Evolutionary conservation across 129 eudicot species (phyloP), one percentile per base, ranked within the genome.

Genomic region (Chrysanthemum makinoi): DNA sequence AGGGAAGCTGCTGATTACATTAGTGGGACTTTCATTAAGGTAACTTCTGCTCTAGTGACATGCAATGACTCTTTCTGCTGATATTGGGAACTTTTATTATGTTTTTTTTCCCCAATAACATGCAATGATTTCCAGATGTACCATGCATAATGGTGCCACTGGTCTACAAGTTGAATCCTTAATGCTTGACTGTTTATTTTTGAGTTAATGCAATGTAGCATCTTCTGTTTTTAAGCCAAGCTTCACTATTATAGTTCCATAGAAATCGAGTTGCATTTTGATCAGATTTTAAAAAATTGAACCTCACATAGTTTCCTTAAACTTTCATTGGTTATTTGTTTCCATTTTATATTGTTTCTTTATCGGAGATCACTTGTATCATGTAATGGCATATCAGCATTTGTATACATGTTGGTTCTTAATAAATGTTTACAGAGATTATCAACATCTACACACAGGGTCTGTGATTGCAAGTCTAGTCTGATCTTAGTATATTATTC

Each of bases 1-100:
- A 89, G 95, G 83, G 98, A 90, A 80, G 98, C 98, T 65, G 98
- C 98, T 75, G 98, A 94, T 52, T 82, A 78, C 66, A 94, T 94
- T 66, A 94, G 98, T 62, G 87, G 87, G 50, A 89, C 97, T 39
- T 94, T 94, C 85, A 94, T 71, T 35, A 94, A 89, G 79, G 98
- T 86, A 83, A 74, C 73, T 66, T 52, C 65, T 12, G 11, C 39
- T 69, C 49, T 69, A 30, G 53, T 52, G 54, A 30, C 58, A 19
- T 17, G 50, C 53, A 47, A 19, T 43, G 16, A 52, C 18, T 12
- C 57, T 39, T 39, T 39, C 44, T 39, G 44, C 44, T 33, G 6
- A 33, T 33, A 30, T 5, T 30, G 18, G 39, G 52, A 39, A 65
- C 12, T 70, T 24, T 19, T 39, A 71, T 24, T 30, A 69, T 69